Percentiles rank a stretch among this genome's conserved stretches.
Evolutionary conservation across 2,329 filamentous ascomycete species (phyloP).

Genomic region (Thielaviopsis ethacetica): DNA sequence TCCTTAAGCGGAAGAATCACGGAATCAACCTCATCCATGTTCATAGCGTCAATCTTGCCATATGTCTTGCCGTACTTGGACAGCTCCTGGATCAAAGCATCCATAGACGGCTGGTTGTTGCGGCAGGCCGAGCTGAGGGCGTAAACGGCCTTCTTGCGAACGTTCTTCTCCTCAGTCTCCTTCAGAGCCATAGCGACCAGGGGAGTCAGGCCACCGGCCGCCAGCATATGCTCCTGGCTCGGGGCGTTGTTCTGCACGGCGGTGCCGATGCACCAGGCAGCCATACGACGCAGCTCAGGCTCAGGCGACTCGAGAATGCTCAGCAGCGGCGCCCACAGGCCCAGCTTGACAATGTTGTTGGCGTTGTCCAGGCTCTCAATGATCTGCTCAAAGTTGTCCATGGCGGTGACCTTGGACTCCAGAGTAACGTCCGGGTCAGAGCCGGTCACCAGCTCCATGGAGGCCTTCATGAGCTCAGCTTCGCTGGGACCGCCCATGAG

Average conservation of each 20-base stretch:
- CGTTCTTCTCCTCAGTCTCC: slow-evolving; percentile 41
- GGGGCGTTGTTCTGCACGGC: slow-evolving; percentile 92
- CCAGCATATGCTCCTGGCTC: slow-evolving; percentile 55
- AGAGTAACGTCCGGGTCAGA: slow-evolving; percentile 44
- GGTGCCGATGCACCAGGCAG: slow-evolving; percentile 87
- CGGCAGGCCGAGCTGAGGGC: slow-evolving; percentile 73
- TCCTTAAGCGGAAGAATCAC: slow-evolving; percentile 47
- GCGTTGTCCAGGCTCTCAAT: slow-evolving; percentile 92
- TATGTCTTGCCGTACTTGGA: slow-evolving; percentile 37
- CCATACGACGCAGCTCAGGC: slow-evolving; percentile 60
- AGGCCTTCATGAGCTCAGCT: slow-evolving; percentile 75
- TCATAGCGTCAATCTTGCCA: slow-evolving; percentile 54
- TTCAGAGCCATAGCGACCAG: slow-evolving; percentile 50
- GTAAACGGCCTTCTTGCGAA: slow-evolving; percentile 75
- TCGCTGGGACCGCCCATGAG: slow-evolving; percentile 78
- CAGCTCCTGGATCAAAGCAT: slow-evolving; percentile 47
- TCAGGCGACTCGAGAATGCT: slow-evolving; percentile 51
- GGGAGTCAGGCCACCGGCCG: slow-evolving; percentile 49
- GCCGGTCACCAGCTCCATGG: slow-evolving; percentile 61
- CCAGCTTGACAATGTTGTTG: slow-evolving; percentile 70
- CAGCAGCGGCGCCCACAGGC: slow-evolving; percentile 70
- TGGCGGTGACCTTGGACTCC: slow-evolving; percentile 65
- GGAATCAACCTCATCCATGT: slow-evolving; percentile 75
- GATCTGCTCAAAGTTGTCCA: slow-evolving; percentile 89
- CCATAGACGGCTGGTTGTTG: slow-evolving; percentile 78